Conservation (phyloP, 176 grass and related monocot genomes). For the Carex scoparia region DNA sequence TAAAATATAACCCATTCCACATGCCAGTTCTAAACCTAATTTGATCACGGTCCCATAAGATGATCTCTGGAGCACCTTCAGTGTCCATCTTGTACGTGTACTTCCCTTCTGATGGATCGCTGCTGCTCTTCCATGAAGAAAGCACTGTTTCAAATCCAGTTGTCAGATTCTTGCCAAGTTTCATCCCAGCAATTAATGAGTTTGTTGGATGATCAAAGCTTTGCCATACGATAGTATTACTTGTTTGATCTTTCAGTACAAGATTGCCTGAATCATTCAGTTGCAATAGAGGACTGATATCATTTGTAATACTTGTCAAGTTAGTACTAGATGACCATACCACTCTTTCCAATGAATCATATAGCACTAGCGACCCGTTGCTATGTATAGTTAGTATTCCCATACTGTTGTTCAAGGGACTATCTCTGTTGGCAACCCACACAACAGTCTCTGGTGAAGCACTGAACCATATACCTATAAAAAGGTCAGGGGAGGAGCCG, state of each 20-base stretch:
- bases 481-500: conserved; percentile 19
- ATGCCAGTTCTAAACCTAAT: conserved; percentile 39
- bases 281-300: neutral
- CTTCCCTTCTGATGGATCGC: conserved; percentile 38
- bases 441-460: conserved; percentile 31
- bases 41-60: neutral
- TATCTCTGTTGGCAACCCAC: conserved; percentile 65
- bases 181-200: conserved; percentile 40
- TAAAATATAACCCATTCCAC: conserved; percentile 37
- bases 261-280: conserved; percentile 52
- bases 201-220: conserved; percentile 58
- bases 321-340: neutral
- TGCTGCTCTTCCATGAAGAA: conserved; percentile 38
- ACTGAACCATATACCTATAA: conserved; percentile 53
- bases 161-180: conserved; percentile 5
- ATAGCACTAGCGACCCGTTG: conserved; percentile 31
- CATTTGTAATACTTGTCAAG: no score
- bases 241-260: conserved; percentile 21
- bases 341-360: neutral
- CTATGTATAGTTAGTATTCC: neutral
- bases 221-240: conserved; percentile 34
- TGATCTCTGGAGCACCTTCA: conserved; percentile 38
- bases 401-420: conserved; percentile 25
- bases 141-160: conserved; percentile 32
- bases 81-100: conserved; percentile 39